Evolutionary conservation across 2,329 filamentous ascomycete genomes (phyloP), one percentile per base, ranked within the genome.

Genomic region (Zopfia rhizophila): DNA sequence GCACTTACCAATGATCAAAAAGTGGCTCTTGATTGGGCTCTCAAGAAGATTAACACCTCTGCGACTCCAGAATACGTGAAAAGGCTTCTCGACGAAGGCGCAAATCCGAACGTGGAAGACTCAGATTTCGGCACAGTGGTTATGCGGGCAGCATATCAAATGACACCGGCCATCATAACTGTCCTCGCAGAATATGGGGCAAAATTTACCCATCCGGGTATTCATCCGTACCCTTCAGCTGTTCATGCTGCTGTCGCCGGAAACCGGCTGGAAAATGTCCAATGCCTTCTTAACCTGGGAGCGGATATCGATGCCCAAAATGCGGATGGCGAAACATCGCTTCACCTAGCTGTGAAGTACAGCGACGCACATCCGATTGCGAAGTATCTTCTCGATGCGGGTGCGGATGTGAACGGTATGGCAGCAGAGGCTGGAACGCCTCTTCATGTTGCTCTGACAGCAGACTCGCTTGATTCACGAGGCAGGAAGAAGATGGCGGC

Each of bases 201-300:
- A 8, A 62, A 69, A 22, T 52, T 66, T 5, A 60, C 55, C 1
- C 52, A 55, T 14, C 61, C 51, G 8, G 31, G 45, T 5, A 43
- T 53, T 8, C 54, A 45, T 1, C 31, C 14, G 1, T 64, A 66
- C 17, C 59, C 56, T 27, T 66, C 61, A 3, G 56, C 53, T 3
- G 56, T 69, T 18, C 65, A 69, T 27, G 65, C 66, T 3, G 64
- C 65, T 5, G 59, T 60, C 0, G 38, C 64, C 3, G 66, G 66
- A 21, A 33, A 51, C 5, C 58, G 60, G 18, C 51, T 68, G 7
- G 50, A 55, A 0, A 68, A 60, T 8, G 51, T 68, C 2, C 52
- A 62, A 32, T 65, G 58, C 32, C 60, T 69, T 8, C 47, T 60
- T 6, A 56, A 58, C 1, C 39, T 60, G 5, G 64, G 64, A 10